Base-by-base conservation (phyloP, 1,284 basidiomycete genomes). In the Anthracocystis walkeri region DNA sequence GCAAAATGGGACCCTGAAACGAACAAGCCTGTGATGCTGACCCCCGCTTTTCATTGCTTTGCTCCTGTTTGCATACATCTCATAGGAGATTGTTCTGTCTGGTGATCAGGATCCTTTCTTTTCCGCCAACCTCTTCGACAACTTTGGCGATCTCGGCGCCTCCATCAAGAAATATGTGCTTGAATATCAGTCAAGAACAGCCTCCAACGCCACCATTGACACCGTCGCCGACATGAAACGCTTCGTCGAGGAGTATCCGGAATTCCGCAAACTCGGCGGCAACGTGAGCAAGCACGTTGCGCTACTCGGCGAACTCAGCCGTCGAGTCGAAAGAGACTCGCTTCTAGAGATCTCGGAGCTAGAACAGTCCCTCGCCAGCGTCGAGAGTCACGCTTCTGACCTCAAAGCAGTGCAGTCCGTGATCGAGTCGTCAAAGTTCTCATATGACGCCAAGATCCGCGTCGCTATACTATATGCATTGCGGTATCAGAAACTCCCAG, bases 211-310 rank as follows among this genome's bases (percentile, higher is more conserved):
- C 1, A 88, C 92, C 20, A 97, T 99, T 78, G 96, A 97, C 84
- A 98, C 96, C 0, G 94, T 99, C 65, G 88, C 91, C 8, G 97
- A 99, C 82, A 83, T 84, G 82, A 82, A 81, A 61, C 63, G 75
- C 16, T 99, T 99, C 82, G 93, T 99, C 3, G 97, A 99, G 85
- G 95, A 97, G 80, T 99, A 97, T 86, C 97, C 97, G 2, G 97
- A 99, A 86, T 98, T 99, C 85, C 89, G 92, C 76, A 95, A 95
- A 83, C 89, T 99, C 33, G 94, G 97, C 4, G 95, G 95, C 23
- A 99, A 99, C 85, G 97, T 99, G 33, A 94, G 92, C 86, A 99
- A 99, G 86, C 97, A 99, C 83, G 97, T 99, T 23, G 93, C 95
- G 8, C 87, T 99, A 12, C 94, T 99, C 0, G 96, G 96, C 40